Percentiles rank a stretch among this genome's conserved stretches.
Conservation (phyloP, 768 basidiomycete species). For the Lactarius sanguifluus region DNA sequence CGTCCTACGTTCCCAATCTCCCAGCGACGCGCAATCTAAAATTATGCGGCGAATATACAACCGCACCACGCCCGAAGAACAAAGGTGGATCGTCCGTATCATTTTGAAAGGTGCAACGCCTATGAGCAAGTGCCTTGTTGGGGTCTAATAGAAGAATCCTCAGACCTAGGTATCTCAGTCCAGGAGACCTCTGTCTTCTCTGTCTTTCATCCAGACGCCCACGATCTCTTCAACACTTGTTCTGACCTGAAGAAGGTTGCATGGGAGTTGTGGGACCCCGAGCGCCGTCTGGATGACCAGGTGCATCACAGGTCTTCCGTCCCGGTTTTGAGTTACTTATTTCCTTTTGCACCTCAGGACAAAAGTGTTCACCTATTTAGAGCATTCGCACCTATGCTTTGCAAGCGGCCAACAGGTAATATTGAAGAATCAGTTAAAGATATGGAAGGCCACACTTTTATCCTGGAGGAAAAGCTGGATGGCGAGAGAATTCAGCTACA, state of each 20-base stretch:
- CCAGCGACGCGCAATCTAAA: slow-evolving; percentile 71
- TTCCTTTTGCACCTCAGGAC: slow-evolving; percentile 49
- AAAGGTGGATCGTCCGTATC: slow-evolving; percentile 94
- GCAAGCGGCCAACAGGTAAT: slow-evolving; percentile 79
- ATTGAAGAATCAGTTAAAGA: slow-evolving; percentile 82
- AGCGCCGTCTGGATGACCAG: slow-evolving; percentile 60
- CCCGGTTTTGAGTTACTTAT: neutral
- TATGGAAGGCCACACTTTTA: slow-evolving; percentile 76
- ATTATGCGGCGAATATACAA: slow-evolving; percentile 78
- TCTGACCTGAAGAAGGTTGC: slow-evolving; percentile 94
- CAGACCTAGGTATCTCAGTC: slow-evolving; percentile 90
- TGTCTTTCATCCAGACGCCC: slow-evolving; percentile 92
- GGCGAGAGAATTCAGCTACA: slow-evolving; percentile 97
- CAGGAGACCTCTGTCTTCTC: slow-evolving; percentile 92
- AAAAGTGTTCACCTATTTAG: slow-evolving; percentile 80
- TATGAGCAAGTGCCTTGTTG: slow-evolving; percentile 5
- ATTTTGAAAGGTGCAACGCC: slow-evolving; percentile 77
- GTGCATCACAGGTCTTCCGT: slow-evolving; percentile 36
- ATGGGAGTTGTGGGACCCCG: slow-evolving; percentile 83
- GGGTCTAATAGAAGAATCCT: neutral
- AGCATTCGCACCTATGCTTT: slow-evolving; percentile 93
- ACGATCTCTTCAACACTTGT: slow-evolving; percentile 93
- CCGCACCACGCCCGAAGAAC: slow-evolving; percentile 80
- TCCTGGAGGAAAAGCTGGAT: slow-evolving; percentile 97
- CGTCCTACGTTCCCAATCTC: slow-evolving; percentile 14